Conservation (phyloP, 2,329 filamentous ascomycete genomes). For the Beauveria bassiana region DNA sequence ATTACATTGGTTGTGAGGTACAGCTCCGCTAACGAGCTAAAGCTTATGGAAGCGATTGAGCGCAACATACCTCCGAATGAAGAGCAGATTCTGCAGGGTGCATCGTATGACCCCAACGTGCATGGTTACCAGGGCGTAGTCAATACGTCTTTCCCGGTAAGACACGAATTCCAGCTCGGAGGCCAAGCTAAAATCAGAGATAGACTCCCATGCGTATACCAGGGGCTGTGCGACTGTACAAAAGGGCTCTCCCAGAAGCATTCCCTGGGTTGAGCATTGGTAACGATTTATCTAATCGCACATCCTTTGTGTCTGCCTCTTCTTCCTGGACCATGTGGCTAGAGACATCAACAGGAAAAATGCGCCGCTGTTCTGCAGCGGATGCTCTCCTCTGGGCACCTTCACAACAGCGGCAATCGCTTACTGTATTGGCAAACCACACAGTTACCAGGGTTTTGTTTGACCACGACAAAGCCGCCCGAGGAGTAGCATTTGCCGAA, state of each 20-base stretch:
- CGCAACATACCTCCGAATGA: conserved; percentile 16
- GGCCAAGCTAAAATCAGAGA: neutral
- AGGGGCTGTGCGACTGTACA: conserved; percentile 16
- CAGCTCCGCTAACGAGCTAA: conserved; percentile 9
- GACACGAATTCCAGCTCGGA: neutral
- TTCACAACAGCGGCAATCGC: conserved; percentile 21
- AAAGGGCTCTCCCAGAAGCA: conserved; percentile 14
- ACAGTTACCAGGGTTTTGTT: conserved; percentile 30
- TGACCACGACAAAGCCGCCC: conserved; percentile 6
- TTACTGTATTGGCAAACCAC: conserved; percentile 19
- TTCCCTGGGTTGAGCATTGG: conserved; percentile 17
- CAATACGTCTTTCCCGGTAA: conserved; percentile 19
- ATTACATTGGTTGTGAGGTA: conserved; percentile 11
- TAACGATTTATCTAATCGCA: conserved; percentile 18
- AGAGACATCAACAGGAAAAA: conserved; percentile 12
- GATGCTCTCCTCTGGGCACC: conserved; percentile 26
- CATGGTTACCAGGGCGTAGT: conserved; percentile 15
- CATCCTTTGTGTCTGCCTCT: conserved; percentile 17
- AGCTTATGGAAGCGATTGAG: conserved; percentile 17
- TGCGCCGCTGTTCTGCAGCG: conserved; percentile 18
- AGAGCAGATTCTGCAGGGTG: conserved; percentile 15
- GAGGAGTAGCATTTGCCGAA: conserved; percentile 9
- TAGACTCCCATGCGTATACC: conserved; percentile 18
- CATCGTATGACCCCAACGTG: conserved; percentile 24
- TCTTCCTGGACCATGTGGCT: conserved; percentile 20